A percentile compares a stretch with the other conserved stretches of the same genome.
phyloP scores from a whole-genome alignment of 2,329 filamentous ascomycete species.

The Monilinia fructicola region DNA sequence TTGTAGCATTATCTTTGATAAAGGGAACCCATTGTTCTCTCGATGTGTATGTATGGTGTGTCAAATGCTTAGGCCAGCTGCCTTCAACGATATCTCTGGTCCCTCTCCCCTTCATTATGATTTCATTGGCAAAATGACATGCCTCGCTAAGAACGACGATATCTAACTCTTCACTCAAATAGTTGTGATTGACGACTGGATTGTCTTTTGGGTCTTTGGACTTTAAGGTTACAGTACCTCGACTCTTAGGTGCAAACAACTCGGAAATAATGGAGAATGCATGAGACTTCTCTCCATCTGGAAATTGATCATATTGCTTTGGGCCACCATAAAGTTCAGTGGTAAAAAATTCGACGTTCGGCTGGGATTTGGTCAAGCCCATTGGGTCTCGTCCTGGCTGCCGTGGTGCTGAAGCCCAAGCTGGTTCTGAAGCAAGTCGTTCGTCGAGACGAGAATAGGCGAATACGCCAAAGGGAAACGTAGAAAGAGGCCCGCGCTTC shows the following conservation, averaged over 20 bases:
- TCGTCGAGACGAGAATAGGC: slow-evolving; percentile 62
- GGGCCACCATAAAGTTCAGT: slow-evolving; percentile 63
- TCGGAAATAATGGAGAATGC: slow-evolving; percentile 59
- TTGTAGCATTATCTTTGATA: slow-evolving; percentile 59
- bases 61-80: slow-evolving; percentile 54
- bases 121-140: slow-evolving; percentile 59
- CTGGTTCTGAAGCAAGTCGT: slow-evolving; percentile 52
- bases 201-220: slow-evolving; percentile 50
- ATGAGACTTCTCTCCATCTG: slow-evolving; percentile 50
- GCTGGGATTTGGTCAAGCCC: slow-evolving; percentile 56
- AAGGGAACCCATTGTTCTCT: slow-evolving; percentile 59
- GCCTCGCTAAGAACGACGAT: slow-evolving; percentile 59
- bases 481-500: slow-evolving; percentile 57
- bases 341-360: slow-evolving; percentile 62
- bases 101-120: slow-evolving; percentile 56
- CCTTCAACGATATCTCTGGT: slow-evolving; percentile 61
- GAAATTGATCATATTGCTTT: slow-evolving; percentile 56
- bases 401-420: slow-evolving; percentile 54
- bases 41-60: slow-evolving; percentile 53
- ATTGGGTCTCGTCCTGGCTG: slow-evolving; percentile 59
- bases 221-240: slow-evolving; percentile 54
- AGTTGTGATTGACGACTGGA: slow-evolving; percentile 59
- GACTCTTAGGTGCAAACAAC: slow-evolving; percentile 57
- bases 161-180: slow-evolving; percentile 57
- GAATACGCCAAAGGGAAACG: slow-evolving; percentile 63